Percentiles rank a stretch among this genome's conserved stretches.
These are phyloP conservation scores for Fusarium multiceps DNA, from an alignment of 2,329 filamentous ascomycete genomes.

Conservation along the genomic window DNA sequence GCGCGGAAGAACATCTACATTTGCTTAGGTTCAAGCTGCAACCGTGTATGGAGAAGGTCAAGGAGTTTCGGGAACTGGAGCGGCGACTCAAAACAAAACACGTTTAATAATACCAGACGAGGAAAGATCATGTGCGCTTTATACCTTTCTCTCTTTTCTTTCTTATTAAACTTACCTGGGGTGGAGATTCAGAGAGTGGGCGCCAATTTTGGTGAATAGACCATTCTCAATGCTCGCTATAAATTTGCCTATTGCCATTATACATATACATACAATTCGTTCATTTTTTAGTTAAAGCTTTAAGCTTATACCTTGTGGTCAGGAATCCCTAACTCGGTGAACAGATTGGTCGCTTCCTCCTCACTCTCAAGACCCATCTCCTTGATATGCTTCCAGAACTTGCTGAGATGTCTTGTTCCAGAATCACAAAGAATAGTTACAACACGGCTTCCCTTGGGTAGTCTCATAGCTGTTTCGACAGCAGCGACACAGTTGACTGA, in stretches of 20 bases:
- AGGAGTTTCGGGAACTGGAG: constrained; percentile 43
- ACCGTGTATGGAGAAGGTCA: constrained; percentile 22
- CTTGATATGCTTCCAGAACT: constrained; percentile 82
- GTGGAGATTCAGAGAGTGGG: constrained; percentile 5
- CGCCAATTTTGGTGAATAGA: constrained; percentile 10
- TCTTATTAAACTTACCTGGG: constrained; percentile 16
- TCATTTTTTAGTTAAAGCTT: constrained; percentile 1
- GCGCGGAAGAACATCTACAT: constrained; percentile 22
- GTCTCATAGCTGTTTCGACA: constrained; percentile 71
- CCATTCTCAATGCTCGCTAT: neutral
- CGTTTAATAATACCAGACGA: constrained; percentile 38
- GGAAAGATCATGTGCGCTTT: constrained; percentile 37
- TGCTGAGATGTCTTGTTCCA: constrained; percentile 84
- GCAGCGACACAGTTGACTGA: constrained; percentile 95
- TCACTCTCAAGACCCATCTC: constrained; percentile 70
- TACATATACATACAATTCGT: constrained; percentile 15
- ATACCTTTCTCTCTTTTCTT: constrained; percentile 40
- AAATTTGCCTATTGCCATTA: neutral
- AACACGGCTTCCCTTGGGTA: constrained; percentile 72
- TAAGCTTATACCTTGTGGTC: constrained; percentile 15
- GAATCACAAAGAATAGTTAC: constrained; percentile 89
- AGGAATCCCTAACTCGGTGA: constrained; percentile 62
- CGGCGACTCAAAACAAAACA: constrained; percentile 37
- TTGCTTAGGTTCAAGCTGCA: constrained; percentile 23
- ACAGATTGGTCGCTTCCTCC: constrained; percentile 59